A percentile compares a stretch with the other conserved stretches of the same genome.
Conservation (phyloP, 1,284 basidiomycete species). For the Pseudozyma pruni region DNA sequence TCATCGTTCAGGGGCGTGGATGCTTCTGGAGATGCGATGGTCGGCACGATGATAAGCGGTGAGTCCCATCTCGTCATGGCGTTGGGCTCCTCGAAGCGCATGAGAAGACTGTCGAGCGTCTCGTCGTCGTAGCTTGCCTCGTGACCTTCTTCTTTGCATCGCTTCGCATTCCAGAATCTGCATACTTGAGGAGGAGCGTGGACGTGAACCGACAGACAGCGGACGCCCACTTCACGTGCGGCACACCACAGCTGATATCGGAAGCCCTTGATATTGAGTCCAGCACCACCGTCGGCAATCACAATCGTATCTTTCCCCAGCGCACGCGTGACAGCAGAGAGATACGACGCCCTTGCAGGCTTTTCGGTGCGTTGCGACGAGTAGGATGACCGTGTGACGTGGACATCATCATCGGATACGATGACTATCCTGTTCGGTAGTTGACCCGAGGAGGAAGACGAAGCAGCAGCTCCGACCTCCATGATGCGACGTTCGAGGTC, state of each 20-base stretch:
- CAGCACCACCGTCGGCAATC: constrained; percentile 80
- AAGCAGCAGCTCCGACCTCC: constrained; percentile 70
- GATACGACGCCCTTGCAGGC: constrained; percentile 84
- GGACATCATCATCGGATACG: constrained; percentile 82
- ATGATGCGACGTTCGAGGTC: constrained; percentile 75
- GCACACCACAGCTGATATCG: constrained; percentile 98
- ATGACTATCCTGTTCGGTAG: constrained; percentile 70
- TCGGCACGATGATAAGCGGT: constrained; percentile 83
- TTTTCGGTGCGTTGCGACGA: constrained; percentile 84
- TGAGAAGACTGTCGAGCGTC: constrained; percentile 90
- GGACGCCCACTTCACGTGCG: constrained; percentile 84
- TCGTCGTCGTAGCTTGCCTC: constrained; percentile 74
- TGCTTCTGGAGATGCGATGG: constrained; percentile 1
- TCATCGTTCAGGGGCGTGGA: constrained; percentile 70
- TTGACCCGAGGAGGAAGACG: constrained; percentile 72
- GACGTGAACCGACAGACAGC: constrained; percentile 81
- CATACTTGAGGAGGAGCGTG: constrained; percentile 74
- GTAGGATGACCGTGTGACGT: constrained; percentile 77
- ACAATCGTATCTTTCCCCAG: constrained; percentile 80
- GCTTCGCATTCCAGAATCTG: constrained; percentile 76
- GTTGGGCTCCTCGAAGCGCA: constrained; percentile 93
- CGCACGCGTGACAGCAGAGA: constrained; percentile 82
- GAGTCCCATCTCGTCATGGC: constrained; percentile 98
- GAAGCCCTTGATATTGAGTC: constrained; percentile 95
- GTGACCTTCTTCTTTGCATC: constrained; percentile 69